Percentiles rank a stretch among this genome's conserved stretches.
These are phyloP conservation scores for Crithidia brevicula DNA, from an alignment of 208 protist species.

Conservation along the genomic window DNA sequence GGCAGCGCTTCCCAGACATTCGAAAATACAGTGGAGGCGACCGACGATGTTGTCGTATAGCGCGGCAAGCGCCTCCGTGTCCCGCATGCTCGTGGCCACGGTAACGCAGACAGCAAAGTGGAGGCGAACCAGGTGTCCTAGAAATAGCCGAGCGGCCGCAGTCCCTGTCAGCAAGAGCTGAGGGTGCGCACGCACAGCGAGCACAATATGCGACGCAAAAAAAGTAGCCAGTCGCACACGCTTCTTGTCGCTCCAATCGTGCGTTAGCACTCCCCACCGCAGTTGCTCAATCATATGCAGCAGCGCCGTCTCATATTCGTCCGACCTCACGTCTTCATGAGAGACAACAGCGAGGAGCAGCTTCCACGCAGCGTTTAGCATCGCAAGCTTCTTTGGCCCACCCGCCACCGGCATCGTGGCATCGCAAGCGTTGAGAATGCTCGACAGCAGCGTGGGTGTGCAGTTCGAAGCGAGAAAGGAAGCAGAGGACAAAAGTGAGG, in stretches of 20 bases:
- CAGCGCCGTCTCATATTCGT: conserved; percentile 35
- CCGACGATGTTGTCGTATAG: conserved; percentile 52
- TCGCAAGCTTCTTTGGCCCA: conserved; percentile 40
- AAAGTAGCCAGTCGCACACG: conserved; percentile 61
- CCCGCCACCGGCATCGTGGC: conserved; percentile 25
- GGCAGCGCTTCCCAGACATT: conserved; percentile 43
- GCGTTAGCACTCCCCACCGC: conserved; percentile 57
- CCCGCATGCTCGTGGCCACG: conserved; percentile 44
- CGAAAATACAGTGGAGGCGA: conserved; percentile 54
- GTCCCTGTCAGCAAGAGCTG: conserved; percentile 22
- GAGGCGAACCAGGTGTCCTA: conserved; percentile 43
- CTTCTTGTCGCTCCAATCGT: conserved; percentile 74
- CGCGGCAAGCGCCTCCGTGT: conserved; percentile 26
- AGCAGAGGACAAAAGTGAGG: conserved; percentile 24
- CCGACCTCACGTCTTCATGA: conserved; percentile 18
- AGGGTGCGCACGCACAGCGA: conserved; percentile 58
- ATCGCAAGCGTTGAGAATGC: conserved; percentile 50
- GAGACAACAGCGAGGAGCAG: conserved; percentile 56
- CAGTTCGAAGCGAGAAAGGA: conserved; percentile 30
- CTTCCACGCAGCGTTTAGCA: conserved; percentile 78
- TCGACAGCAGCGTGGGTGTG: conserved; percentile 42
- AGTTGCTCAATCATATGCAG: conserved; percentile 70
- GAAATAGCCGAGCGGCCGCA: conserved; percentile 12
- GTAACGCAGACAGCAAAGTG: conserved; percentile 55
- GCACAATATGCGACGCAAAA: conserved; percentile 73